phyloP scores from a whole-genome alignment of 1,284 basidiomycete species.

The Athelia sp. region DNA sequence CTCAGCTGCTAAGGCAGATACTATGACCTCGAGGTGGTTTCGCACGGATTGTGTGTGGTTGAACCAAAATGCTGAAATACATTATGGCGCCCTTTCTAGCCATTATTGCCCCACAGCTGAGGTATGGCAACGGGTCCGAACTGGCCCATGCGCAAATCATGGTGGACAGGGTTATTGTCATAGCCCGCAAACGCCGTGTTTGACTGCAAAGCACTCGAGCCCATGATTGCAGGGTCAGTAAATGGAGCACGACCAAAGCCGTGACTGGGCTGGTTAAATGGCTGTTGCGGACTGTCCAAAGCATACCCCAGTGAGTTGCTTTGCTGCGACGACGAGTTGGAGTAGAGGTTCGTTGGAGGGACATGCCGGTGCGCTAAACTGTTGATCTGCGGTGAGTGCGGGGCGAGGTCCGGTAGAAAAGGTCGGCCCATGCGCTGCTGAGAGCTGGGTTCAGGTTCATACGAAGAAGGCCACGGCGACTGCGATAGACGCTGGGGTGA shows the following conservation, averaged over 20 bases:
- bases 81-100: neutral
- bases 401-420: slow-evolving; percentile 13
- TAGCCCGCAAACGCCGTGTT: neutral
- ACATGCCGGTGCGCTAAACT: neutral
- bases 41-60: too few species aligned
- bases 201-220: neutral
- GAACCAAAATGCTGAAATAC: too few species aligned
- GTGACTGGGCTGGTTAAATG: neutral
- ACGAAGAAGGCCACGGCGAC: slow-evolving; percentile 31
- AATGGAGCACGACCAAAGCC: neutral
- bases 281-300: neutral
- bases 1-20: too few species aligned
- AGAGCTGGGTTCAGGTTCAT: slow-evolving; percentile 21
- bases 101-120: slow-evolving; percentile 2
- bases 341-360: neutral
- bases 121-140: neutral
- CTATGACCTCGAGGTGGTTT: too few species aligned
- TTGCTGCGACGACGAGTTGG: neutral
- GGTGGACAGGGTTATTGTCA: neutral
- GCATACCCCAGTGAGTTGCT: neutral
- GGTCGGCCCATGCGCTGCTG: slow-evolving; percentile 23
- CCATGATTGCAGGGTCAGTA: neutral
- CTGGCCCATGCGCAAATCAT: neutral
- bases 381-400: neutral
- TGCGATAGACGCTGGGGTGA: slow-evolving; percentile 24